These are phyloP conservation scores for Acmispon strigosus DNA, from an alignment of 306 rosid genomes.

Conservation along the genomic window DNA sequence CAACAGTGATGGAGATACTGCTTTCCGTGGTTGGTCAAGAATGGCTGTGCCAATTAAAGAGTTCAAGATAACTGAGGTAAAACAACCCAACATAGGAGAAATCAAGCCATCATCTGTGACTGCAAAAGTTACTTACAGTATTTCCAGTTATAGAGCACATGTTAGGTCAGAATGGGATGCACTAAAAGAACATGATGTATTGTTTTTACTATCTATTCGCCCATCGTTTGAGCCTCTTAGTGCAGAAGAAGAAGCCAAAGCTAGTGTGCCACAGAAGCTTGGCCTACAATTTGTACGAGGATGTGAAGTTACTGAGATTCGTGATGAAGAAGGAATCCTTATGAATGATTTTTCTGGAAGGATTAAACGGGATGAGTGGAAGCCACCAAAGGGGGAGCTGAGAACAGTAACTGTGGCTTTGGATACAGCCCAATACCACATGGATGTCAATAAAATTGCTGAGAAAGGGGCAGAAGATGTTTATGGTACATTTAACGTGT, in stretches of 20 bases:
- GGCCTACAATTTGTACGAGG: slow-evolving; percentile 95
- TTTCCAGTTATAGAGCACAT: slow-evolving; percentile 85
- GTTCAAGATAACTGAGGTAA: slow-evolving; percentile 74
- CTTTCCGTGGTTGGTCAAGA: slow-evolving; percentile 99
- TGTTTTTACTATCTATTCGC: slow-evolving; percentile 77
- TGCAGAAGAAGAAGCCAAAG: slow-evolving; percentile 76
- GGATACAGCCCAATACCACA: slow-evolving; percentile 97
- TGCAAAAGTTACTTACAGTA: slow-evolving; percentile 75
- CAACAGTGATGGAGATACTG: slow-evolving; percentile 80
- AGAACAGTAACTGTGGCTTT: slow-evolving; percentile 95
- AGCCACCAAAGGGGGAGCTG: slow-evolving; percentile 94
- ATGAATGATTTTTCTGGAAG: slow-evolving; percentile 97
- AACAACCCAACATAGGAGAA: slow-evolving; percentile 98
- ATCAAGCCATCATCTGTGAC: slow-evolving; percentile 93
- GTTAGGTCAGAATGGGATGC: slow-evolving; percentile 97
- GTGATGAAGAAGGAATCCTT: slow-evolving; percentile 88
- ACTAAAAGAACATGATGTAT: slow-evolving; percentile 91
- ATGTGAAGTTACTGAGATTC: slow-evolving; percentile 85
- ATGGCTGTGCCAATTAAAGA: slow-evolving; percentile 93
- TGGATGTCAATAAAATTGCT: slow-evolving; percentile 92
- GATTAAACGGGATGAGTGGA: slow-evolving; percentile 95
- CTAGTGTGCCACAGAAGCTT: slow-evolving; percentile 86
- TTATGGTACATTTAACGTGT: slow-evolving; percentile 81
- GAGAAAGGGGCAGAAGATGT: slow-evolving; percentile 90
- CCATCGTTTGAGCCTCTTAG: slow-evolving; percentile 94